Conservation (phyloP, 331 rosid species). For the Rosa hybrid region DNA sequence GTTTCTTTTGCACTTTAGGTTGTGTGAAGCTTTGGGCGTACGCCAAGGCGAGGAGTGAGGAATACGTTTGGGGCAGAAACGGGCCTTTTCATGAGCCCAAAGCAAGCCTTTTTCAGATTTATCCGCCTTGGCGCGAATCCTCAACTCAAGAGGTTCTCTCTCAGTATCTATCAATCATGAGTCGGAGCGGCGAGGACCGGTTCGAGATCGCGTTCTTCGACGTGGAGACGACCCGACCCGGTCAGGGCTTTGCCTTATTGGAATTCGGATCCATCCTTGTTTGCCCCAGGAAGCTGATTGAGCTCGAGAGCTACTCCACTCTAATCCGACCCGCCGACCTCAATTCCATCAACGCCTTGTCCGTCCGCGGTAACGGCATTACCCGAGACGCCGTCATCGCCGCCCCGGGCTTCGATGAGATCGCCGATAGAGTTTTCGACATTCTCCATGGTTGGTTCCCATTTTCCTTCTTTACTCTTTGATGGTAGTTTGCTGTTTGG, state of each 20-base stretch:
- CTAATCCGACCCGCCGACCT: slow-evolving; percentile 62
- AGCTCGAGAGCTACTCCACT: slow-evolving; percentile 64
- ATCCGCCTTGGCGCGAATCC: too few species aligned
- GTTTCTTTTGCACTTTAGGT: neutral
- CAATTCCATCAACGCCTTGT: slow-evolving; percentile 53
- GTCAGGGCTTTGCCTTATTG: slow-evolving; percentile 48
- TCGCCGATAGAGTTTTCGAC: slow-evolving; percentile 66
- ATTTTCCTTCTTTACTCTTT: neutral
- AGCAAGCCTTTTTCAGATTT: neutral
- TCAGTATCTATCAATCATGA: slow-evolving; percentile 29
- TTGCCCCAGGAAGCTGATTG: slow-evolving; percentile 76
- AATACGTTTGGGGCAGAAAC: neutral
- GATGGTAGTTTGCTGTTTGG: neutral
- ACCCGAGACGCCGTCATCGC: slow-evolving; percentile 45
- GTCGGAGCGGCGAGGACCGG: slow-evolving; percentile 45
- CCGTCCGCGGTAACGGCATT: slow-evolving; percentile 81
- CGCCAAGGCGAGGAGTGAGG: slow-evolving; percentile 33
- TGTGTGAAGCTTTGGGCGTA: slow-evolving; percentile 14
- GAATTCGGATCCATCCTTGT: slow-evolving; percentile 90
- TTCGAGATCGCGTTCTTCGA: slow-evolving; percentile 88
- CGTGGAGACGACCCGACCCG: slow-evolving; percentile 69
- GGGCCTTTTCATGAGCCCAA: slow-evolving; percentile 36
- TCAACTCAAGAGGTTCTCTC: too few species aligned
- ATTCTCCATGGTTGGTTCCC: slow-evolving; percentile 70
- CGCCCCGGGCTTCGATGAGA: slow-evolving; percentile 64